Conservation (phyloP, 352 stramenopile genomes). For the Blastocystis sp. region DNA sequence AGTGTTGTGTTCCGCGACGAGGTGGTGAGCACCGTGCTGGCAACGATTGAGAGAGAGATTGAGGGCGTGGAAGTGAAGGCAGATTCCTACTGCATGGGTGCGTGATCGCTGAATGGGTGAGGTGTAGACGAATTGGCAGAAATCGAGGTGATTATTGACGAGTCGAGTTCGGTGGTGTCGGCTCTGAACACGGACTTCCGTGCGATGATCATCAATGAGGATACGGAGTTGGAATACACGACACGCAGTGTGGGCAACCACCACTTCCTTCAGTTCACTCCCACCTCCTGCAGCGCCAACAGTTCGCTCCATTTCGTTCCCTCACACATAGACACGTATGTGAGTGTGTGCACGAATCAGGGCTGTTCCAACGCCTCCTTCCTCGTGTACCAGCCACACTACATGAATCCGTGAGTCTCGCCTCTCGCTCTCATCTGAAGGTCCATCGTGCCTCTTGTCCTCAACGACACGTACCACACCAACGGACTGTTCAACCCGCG, state of each 20-base stretch:
- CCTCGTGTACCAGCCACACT: not conserved
- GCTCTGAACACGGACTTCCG: not conserved
- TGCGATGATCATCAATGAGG: not conserved
- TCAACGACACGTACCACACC: not conserved
- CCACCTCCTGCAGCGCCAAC: not conserved
- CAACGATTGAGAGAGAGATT: not conserved
- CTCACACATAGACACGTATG: not conserved
- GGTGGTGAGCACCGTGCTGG: not conserved
- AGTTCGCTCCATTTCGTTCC: not conserved
- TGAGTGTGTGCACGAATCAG: not conserved
- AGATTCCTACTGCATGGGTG: not conserved
- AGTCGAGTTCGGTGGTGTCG: not conserved
- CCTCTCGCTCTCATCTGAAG: not conserved
- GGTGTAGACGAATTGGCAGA: no score
- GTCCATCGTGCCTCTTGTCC: not conserved
- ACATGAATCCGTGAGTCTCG: not conserved
- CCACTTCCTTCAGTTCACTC: not conserved
- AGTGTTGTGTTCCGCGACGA: not conserved
- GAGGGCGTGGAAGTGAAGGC: not conserved
- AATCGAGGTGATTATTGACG: not conserved
- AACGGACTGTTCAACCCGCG: constrained; percentile 28
- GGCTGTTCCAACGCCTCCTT: not conserved
- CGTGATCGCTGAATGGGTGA: no score
- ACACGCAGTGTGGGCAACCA: not conserved
- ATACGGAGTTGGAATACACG: not conserved